Evolutionary conservation across 352 stramenopile species (phyloP).

Genomic region (Phytophthora multivora): DNA sequence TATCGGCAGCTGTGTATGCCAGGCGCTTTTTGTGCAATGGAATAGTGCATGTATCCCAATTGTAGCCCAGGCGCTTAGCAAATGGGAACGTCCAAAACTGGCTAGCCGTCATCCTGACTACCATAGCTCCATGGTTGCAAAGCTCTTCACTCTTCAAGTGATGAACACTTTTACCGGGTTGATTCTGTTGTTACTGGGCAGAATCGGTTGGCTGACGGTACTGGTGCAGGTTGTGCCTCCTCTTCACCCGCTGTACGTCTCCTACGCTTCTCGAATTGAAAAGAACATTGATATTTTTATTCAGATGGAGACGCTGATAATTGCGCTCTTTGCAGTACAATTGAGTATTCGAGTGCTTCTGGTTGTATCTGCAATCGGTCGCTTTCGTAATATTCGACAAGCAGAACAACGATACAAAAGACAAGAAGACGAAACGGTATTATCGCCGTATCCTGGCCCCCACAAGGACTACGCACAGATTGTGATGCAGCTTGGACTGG

Average conservation of each 20-base stretch:
- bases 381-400: conserved; percentile 8
- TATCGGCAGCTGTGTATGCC: conserved; percentile 30
- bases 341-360: conserved; percentile 27
- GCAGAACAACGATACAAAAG: conserved; percentile 5
- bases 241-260: conserved; percentile 21
- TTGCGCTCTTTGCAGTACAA: conserved; percentile 39
- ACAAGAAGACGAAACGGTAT: conserved; percentile 14
- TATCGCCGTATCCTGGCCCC: conserved; percentile 34
- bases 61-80: conserved; percentile 34
- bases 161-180: conserved; percentile 46
- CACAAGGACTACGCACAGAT: conserved; percentile 51
- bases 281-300: conserved; percentile 31
- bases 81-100: conserved; percentile 40
- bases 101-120: conserved; percentile 21
- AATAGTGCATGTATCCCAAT: conserved; percentile 31
- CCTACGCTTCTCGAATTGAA: conserved; percentile 19
- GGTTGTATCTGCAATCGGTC: conserved; percentile 16
- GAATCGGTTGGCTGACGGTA: conserved; percentile 12
- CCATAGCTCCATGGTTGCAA: conserved; percentile 37
- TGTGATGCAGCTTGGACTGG: conserved; percentile 48
- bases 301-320: conserved; percentile 49
- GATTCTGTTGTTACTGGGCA: conserved; percentile 36
- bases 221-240: conserved; percentile 14
- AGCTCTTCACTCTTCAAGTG: conserved; percentile 51
- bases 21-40: conserved; percentile 33